phyloP scores from a whole-genome alignment of 805 yeast genomes.

The Naumovozyma castellii region DNA sequence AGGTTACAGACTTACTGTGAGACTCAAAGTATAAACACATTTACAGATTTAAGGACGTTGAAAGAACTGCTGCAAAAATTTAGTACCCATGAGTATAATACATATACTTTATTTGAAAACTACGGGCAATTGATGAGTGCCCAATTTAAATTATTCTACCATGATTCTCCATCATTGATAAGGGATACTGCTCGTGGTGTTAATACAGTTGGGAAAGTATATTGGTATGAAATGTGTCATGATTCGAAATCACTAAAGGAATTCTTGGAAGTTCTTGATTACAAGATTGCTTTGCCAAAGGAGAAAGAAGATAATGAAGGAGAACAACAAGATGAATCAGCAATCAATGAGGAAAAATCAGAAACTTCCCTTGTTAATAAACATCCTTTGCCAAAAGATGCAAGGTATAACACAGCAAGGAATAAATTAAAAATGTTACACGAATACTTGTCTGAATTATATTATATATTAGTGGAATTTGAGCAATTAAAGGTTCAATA shows the following conservation, averaged over 20 bases:
- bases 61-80: constrained; percentile 9
- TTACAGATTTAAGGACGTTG: constrained; percentile 12
- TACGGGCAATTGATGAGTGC: constrained; percentile 16
- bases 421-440: constrained; percentile 10
- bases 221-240: constrained; percentile 23
- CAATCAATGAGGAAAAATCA: neutral
- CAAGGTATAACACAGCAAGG: constrained; percentile 14
- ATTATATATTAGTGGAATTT: constrained; percentile 45
- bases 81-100: constrained; percentile 8
- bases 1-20: constrained; percentile 17
- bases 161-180: constrained; percentile 16
- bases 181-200: constrained; percentile 9
- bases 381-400: constrained; percentile 17
- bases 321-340: neutral
- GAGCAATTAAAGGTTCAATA: constrained; percentile 58
- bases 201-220: constrained; percentile 5
- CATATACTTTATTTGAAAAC: constrained; percentile 12
- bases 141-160: constrained; percentile 18
- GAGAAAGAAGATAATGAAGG: constrained; percentile 1
- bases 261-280: constrained; percentile 13
- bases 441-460: constrained; percentile 12
- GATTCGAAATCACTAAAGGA: constrained; percentile 12
- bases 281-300: constrained; percentile 6
- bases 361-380: constrained; percentile 6
- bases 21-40: constrained; percentile 8